Base-by-base conservation (phyloP, 495 filamentous ascomycete species). In the Thermothielavioides terrestris region DNA sequence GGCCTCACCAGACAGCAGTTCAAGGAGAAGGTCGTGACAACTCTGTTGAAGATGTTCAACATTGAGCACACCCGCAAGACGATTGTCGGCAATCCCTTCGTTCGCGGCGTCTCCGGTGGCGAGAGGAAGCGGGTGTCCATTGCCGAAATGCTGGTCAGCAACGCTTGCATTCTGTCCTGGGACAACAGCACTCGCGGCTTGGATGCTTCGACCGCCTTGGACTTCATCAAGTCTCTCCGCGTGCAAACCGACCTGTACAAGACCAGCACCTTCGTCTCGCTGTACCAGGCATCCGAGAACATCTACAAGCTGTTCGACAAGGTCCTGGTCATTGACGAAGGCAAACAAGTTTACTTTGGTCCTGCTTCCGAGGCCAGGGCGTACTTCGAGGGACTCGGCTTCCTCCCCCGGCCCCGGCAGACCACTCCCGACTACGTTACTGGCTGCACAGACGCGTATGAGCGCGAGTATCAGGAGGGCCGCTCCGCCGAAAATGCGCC, bases 241-340 rank as follows among this genome's bases (percentile, higher is more conserved):
- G 78, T 88, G 30, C 73, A 87, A 67, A 89, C 87, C 25, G 82
- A 89, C 58, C 75, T 90, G 42, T 87, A 88, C 74, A 77, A 86
- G 58, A 85, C 79, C 1, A 84, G 81, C 22, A 89, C 85, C 0
- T 88, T 89, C 42, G 86, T 88, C 4, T 86, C 84, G 0, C 70
- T 91, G 1, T 94, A 91, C 56, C 88, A 94, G 58, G 88, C 88
- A 0, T 83, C 80, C 3, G 86, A 94, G 63, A 85, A 78, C 54
- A 94, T 94, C 43, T 94, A 91, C 67, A 76, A 75, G 23, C 79
- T 83, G 39, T 95, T 95, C 54, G 89, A 95, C 68, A 94, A 92
- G 57, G 86, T 92, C 6, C 64, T 91, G 23, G 82, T 94, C 15
- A 85, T 95, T 41, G 84, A 94, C 50, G 74, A 77, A 25, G 89